Percentiles rank a stretch among this genome's conserved stretches.
These are phyloP conservation scores for Solanum aculeatissimum DNA, from an alignment of 305 asterid species.

Conservation along the genomic window DNA sequence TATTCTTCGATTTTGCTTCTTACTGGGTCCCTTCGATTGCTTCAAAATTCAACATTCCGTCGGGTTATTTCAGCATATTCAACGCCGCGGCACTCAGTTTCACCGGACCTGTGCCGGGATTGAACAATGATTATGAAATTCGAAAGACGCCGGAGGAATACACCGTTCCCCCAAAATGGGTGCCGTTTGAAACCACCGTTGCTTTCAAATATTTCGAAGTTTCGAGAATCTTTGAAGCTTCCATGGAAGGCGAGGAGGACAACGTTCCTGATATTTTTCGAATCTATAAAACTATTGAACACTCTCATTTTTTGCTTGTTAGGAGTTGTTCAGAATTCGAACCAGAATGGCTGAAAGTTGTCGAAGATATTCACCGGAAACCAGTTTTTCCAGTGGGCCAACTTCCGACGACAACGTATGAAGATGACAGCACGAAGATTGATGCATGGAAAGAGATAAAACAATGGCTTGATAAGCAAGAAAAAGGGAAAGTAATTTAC, in stretches of 20 bases:
- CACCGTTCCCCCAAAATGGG: constrained; percentile 26
- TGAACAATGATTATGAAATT: neutral
- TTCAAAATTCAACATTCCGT: constrained; percentile 5
- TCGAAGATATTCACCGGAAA: neutral
- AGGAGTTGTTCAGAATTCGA: constrained; percentile 8
- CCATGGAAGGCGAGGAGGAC: neutral
- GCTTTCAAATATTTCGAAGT: constrained; percentile 14
- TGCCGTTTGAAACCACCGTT: constrained; percentile 14
- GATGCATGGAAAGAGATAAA: constrained; percentile 6
- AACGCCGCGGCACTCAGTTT: constrained; percentile 3
- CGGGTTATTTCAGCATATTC: constrained; percentile 8
- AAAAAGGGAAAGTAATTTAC: constrained; percentile 13
- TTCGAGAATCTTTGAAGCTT: neutral
- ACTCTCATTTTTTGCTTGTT: neutral
- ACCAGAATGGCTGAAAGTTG: neutral
- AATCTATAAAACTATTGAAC: neutral
- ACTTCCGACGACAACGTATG: constrained; percentile 4
- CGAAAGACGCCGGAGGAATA: constrained; percentile 28
- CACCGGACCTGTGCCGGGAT: neutral
- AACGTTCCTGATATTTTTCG: constrained; percentile 5
- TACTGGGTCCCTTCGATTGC: constrained; percentile 23
- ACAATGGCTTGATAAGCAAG: constrained; percentile 10
- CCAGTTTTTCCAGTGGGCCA: constrained; percentile 19
- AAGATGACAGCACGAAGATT: neutral
- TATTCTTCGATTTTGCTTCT: constrained; percentile 27